Percentiles rank a stretch among this genome's conserved stretches.
These are phyloP conservation scores for Alternaria burnsii DNA, from an alignment of 2,329 filamentous ascomycete species.

Conservation along the genomic window DNA sequence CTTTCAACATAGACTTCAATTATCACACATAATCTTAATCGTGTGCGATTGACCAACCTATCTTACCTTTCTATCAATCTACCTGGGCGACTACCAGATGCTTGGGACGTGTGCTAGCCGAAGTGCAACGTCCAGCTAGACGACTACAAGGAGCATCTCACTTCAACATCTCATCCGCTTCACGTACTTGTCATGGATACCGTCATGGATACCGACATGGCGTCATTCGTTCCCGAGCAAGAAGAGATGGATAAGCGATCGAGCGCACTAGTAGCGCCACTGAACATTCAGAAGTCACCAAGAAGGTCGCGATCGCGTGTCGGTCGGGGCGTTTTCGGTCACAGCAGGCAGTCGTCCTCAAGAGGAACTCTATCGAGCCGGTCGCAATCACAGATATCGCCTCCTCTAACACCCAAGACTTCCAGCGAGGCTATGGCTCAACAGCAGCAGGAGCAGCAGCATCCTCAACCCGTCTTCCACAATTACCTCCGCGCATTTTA, in stretches of 20 bases:
- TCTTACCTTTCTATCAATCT: constrained; percentile 17
- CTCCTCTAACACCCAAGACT: constrained; percentile 76
- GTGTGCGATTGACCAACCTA: constrained; percentile 3
- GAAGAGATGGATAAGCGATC: constrained; percentile 45
- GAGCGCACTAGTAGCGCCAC: constrained; percentile 48
- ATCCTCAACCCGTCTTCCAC: constrained; percentile 74
- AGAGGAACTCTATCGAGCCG: constrained; percentile 41
- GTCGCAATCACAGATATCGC: constrained; percentile 70
- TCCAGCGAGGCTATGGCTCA: constrained; percentile 67
- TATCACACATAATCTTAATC: not conserved
- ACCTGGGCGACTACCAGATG: constrained; percentile 33
- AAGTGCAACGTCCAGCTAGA: constrained; percentile 42
- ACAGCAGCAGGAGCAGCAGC: constrained; percentile 53
- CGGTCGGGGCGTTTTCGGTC: constrained; percentile 20
- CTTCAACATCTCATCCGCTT: not conserved
- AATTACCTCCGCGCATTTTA: constrained; percentile 96
- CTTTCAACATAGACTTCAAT: constrained; percentile 26
- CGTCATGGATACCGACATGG: constrained; percentile 32
- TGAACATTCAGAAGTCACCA: constrained; percentile 50
- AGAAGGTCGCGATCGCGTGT: constrained; percentile 38
- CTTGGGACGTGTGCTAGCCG: constrained; percentile 27
- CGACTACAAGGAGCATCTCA: constrained; percentile 13
- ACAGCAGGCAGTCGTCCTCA: constrained; percentile 46
- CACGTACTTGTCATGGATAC: constrained; percentile 2
- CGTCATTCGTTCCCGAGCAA: constrained; percentile 36